Base-by-base conservation (phyloP, 2,329 filamentous ascomycete genomes). In the Calonectria honghensis region DNA sequence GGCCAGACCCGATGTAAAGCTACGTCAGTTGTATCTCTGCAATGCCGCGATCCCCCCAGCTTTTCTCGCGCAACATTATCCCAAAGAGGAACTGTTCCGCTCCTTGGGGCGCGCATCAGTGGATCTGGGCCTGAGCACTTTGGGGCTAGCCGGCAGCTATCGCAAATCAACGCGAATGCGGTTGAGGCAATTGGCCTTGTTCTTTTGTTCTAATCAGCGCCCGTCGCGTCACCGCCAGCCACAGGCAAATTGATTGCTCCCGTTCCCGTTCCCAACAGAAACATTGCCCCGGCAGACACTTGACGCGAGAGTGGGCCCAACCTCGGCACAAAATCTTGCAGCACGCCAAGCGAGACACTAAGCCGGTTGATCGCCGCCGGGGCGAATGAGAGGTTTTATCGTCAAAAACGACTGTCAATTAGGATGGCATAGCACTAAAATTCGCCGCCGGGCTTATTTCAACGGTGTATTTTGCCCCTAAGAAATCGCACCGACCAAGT, bases 31-130 rank as follows among this genome's bases (percentile, higher is more conserved):
- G 18, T 7, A 16, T 45, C 41, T n/a, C 2, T 9, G 4, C 35
- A 37, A 10, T 35, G n/a, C 57, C 37, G 24, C 32, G 5, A 61
- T 39, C 32, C 57, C 57, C 37, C 57, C 57, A 41, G 57, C n/a
- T 10, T 63, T 41, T 16, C 9, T 16, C 24, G n/a, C 24, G 13
- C 35, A 18, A 11, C 10, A 29, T 41, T 41, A 9, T 63, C 57
- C 57, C 27, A 63, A 63, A 41, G 57, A 27, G 57, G 57, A 41
- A 63, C n/a, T 41, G 27, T 63, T 41, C 57, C 57, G 37, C n/a
- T 18, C 27, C 14, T 41, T 37, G n/a, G 41, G 35, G 35, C 37
- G 35, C 57, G 37, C 57, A 63, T 20, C 57, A 41, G 57, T 63
- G 57, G 57, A 63, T 41, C 57, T 27, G 57, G 27, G 39, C 14